phyloP scores from a whole-genome alignment of 148 eudicot species.

The Rhododendron ferrugineum region DNA sequence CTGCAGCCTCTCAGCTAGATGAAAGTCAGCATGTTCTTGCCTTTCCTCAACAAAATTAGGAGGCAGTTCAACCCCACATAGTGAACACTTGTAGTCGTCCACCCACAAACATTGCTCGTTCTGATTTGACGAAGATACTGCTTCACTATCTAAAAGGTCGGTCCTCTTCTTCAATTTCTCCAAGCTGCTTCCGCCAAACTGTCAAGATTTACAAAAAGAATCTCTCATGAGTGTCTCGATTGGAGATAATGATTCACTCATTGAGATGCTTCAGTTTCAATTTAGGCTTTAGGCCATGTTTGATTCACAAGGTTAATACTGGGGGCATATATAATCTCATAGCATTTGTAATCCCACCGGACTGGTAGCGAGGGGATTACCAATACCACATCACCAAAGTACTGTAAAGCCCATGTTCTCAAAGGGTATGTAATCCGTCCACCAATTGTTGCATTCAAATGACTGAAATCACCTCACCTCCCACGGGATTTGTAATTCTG shows the following conservation, averaged over 20 bases:
- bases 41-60: conserved; percentile 72
- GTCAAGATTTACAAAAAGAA: conserved; percentile 10
- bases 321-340: neutral
- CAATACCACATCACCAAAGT: neutral
- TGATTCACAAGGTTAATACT: neutral
- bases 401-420: neutral
- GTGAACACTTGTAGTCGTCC: conserved; percentile 72
- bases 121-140: conserved; percentile 35
- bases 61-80: conserved; percentile 87
- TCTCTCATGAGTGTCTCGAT: neutral
- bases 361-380: neutral
- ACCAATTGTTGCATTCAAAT: neutral
- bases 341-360: neutral
- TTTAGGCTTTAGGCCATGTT: neutral
- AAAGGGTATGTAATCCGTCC: neutral
- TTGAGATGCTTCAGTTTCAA: conserved; percentile 22
- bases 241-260: neutral
- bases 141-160: conserved; percentile 18
- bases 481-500: neutral
- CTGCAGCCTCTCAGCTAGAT: conserved; percentile 81
- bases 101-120: conserved; percentile 50
- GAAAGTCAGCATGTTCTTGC: conserved; percentile 93
- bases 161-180: conserved; percentile 16
- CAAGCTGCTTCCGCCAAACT: conserved; percentile 16
- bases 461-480: neutral